Evolutionary conservation across 2,329 filamentous ascomycete genomes (phyloP).

Genomic region (Sporothrix inflata): DNA sequence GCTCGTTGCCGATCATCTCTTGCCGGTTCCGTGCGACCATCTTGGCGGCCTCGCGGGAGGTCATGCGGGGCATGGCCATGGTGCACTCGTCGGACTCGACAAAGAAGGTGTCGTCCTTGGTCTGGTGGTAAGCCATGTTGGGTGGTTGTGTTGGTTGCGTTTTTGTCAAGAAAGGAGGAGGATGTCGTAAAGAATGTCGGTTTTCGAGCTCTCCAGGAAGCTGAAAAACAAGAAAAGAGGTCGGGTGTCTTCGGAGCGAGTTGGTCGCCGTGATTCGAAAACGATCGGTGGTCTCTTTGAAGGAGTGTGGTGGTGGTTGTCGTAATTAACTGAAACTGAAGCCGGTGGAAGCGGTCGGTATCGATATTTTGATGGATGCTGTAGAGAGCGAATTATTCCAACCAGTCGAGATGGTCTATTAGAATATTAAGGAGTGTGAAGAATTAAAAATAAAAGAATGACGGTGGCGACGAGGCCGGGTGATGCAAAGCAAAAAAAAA

Average conservation of each 20-base stretch:
- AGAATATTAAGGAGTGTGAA: slow-evolving; percentile 63
- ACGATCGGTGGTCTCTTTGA: slow-evolving; percentile 37
- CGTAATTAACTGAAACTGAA: slow-evolving; percentile 22
- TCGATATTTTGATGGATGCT: slow-evolving; percentile 37
- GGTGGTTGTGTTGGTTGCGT: slow-evolving; percentile 21
- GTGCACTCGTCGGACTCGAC: slow-evolving; percentile 59
- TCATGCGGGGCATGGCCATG: slow-evolving; percentile 58
- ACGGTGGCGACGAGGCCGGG: slow-evolving; percentile 55
- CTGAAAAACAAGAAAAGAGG: slow-evolving; percentile 25
- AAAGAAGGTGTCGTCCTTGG: slow-evolving; percentile 54
- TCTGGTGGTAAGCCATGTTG: slow-evolving; percentile 41
- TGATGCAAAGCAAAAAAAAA: slow-evolving; percentile 45
- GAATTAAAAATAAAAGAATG: slow-evolving; percentile 58
- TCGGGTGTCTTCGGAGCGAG: slow-evolving; percentile 25
- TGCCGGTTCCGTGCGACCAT: slow-evolving; percentile 81
- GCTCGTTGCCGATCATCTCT: slow-evolving; percentile 84
- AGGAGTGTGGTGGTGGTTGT: slow-evolving; percentile 39
- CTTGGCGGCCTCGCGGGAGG: slow-evolving; percentile 74
- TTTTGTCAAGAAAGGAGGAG: not conserved
- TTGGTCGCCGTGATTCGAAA: slow-evolving; percentile 25
- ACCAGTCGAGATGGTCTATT: slow-evolving; percentile 51
- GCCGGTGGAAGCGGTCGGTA: slow-evolving; percentile 34
- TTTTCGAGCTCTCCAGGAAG: slow-evolving; percentile 29
- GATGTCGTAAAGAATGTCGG: slow-evolving; percentile 24
- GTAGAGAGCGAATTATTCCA: slow-evolving; percentile 46